Base-by-base conservation (phyloP, 768 basidiomycete species). In the Lactarius psammicola region DNA sequence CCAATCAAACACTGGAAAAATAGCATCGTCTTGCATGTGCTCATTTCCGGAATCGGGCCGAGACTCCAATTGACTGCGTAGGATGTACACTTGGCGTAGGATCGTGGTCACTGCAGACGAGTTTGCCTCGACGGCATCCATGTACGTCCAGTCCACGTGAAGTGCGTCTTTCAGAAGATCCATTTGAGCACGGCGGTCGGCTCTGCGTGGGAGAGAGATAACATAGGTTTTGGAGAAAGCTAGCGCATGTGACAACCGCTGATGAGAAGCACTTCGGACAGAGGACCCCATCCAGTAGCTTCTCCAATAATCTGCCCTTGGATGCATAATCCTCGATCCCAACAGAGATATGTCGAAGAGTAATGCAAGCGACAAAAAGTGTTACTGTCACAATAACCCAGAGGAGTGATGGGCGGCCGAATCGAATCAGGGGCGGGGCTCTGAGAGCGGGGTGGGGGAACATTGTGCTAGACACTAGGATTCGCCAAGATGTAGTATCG, bases 151-250 rank as follows among this genome's bases (percentile, higher is more conserved):
- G 11, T 76, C 70, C 13, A 88, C 72, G 26, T 73, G 76, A 23
- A 88, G 80, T 9, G 72, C 71, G 13, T 70, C 72, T 28, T 84
- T 80, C 28, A 91, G 70, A 20, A 66, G 69, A 59, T 87, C 84
- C 87, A 90, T 89, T 56, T 84, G 78, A 23, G 72, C 66, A 17
- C 83, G 82, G 30, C 89, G 78, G 66, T 88, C 87, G 20, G 70
- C 70, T 34, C 89, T 82, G 31, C 72, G 75, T 10, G 83, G 81
- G 33, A 90, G 84, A 30, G 87, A 87, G 49, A 91, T 71, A 1
- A 90, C 83, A 68, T 83, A 86, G 59, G 84, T 78, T 10, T 76
- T 70, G 5, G 42, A 49, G 20, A 55, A 34, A 31, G 10, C 26
- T 20, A 40, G 40, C 9, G n/a, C 34, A 23, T 28, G 33, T 8